Conservation (phyloP, 2,329 filamentous ascomycete species). For the Aspergillus sp. region DNA sequence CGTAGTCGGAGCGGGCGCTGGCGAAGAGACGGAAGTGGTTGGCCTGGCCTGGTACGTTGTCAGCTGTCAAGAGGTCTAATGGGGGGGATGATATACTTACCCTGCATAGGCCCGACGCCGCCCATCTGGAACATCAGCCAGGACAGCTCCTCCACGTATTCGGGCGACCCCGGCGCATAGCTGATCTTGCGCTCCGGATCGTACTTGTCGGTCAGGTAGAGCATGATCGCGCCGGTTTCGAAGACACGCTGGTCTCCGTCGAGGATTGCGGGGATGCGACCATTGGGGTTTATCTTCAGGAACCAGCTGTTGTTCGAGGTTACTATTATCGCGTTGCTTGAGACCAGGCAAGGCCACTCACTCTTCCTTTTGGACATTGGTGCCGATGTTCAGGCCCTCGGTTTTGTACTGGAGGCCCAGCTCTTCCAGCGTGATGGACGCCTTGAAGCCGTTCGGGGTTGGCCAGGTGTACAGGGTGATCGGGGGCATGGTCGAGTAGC, state of each 20-base stretch:
- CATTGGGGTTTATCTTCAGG: conserved; percentile 41
- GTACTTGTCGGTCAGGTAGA: conserved; percentile 38
- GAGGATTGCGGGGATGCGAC: conserved; percentile 38
- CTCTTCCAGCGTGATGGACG: conserved; percentile 30
- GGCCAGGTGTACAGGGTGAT: conserved; percentile 24
- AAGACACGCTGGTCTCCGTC: conserved; percentile 35
- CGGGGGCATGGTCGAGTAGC: conserved; percentile 13
- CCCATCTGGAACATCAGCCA: conserved; percentile 41
- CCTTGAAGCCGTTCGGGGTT: conserved; percentile 29
- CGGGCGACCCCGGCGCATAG: conserved; percentile 33
- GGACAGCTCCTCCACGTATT: conserved; percentile 36
- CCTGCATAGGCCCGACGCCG: conserved; percentile 33
- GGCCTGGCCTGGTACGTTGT: conserved; percentile 30
- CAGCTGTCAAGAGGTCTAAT: not conserved
- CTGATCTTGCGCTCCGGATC: conserved; percentile 35
- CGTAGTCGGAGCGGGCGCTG: conserved; percentile 35
- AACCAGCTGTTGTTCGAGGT: conserved; percentile 25
- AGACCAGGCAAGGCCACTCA: too few species aligned
- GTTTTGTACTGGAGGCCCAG: conserved; percentile 25
- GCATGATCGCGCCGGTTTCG: conserved; percentile 38
- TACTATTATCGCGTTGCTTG: not conserved
- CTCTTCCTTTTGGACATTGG: conserved; percentile 36
- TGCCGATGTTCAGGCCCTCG: conserved; percentile 34
- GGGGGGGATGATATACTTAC: conserved; percentile 9
- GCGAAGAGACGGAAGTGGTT: conserved; percentile 41